phyloP scores from a whole-genome alignment of 768 basidiomycete species.

The Pholiota molesta region DNA sequence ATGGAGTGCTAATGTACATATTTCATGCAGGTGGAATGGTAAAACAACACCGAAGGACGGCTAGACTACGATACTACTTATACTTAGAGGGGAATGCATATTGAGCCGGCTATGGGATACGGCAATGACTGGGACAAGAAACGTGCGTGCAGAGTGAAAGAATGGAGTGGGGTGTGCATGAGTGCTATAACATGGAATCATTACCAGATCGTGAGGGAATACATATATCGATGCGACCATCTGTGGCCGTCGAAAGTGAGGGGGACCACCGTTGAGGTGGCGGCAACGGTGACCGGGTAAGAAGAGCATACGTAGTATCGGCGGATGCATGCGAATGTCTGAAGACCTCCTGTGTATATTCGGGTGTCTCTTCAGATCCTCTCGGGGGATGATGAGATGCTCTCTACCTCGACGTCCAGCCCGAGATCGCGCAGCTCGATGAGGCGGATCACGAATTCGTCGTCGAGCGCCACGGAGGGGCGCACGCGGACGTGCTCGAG shows the following conservation, averaged over 20 bases:
- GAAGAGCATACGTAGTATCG: neutral
- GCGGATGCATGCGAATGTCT: neutral
- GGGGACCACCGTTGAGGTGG: neutral
- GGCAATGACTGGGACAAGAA: constrained; percentile 2
- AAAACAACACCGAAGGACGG: constrained; percentile 10
- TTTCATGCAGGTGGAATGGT: constrained; percentile 13
- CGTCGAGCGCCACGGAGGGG: constrained; percentile 25
- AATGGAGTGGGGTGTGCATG: constrained; percentile 4
- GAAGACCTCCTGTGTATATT: neutral
- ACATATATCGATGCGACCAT: neutral
- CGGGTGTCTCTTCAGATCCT: neutral
- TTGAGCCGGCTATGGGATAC: neutral
- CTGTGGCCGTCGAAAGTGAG: neutral
- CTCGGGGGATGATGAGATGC: neutral
- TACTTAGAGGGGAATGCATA: constrained; percentile 5
- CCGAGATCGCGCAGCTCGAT: constrained; percentile 30
- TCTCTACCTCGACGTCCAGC: constrained; percentile 28
- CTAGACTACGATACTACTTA: constrained; percentile 9
- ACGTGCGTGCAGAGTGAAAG: neutral
- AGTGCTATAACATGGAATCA: neutral
- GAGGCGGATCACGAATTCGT: constrained; percentile 29
- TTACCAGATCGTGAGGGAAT: constrained; percentile 1
- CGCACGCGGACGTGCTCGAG: constrained; percentile 30
- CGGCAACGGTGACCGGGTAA: neutral
- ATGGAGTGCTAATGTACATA: constrained; percentile 13